Percentiles rank a stretch among this genome's conserved stretches.
phyloP scores from a whole-genome alignment of 345 rosid species.

The Alliaria petiolata region DNA sequence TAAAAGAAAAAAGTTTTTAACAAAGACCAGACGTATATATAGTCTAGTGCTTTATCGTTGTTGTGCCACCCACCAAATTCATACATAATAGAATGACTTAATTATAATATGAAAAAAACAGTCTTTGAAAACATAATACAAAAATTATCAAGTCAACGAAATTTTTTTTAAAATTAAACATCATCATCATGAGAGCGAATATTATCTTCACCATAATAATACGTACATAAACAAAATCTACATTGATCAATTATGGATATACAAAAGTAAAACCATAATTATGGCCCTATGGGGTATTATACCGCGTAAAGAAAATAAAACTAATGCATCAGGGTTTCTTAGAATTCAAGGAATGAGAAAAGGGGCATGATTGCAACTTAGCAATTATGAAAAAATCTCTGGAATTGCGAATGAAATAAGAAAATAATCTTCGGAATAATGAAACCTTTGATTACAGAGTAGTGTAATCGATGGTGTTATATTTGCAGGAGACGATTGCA shows the following conservation, averaged over 20 bases:
- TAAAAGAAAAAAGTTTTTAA: too few species aligned
- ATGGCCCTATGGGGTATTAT: background rate
- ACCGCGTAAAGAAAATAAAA: slow-evolving; percentile 6
- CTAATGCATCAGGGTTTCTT: slow-evolving; percentile 30
- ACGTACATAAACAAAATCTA: slow-evolving; percentile 4
- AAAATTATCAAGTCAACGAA: background rate
- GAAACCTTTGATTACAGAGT: slow-evolving; percentile 4
- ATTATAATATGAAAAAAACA: background rate
- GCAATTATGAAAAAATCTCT: slow-evolving; percentile 20
- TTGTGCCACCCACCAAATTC: background rate
- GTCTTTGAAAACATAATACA: background rate
- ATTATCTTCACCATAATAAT: background rate
- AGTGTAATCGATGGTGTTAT: slow-evolving; percentile 18
- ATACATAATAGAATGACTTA: background rate
- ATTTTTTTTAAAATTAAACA: background rate
- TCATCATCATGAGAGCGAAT: background rate
- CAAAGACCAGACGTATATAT: too few species aligned
- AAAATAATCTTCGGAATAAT: background rate
- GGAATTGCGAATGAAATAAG: background rate
- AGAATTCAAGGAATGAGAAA: slow-evolving; percentile 29
- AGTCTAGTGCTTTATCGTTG: too few species aligned
- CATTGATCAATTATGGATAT: background rate
- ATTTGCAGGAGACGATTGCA: slow-evolving; percentile 19
- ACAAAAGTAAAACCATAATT: background rate
- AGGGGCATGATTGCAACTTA: slow-evolving; percentile 24